phyloP scores from a whole-genome alignment of 805 yeast genomes.

The Zygoascus ofunaensis region DNA sequence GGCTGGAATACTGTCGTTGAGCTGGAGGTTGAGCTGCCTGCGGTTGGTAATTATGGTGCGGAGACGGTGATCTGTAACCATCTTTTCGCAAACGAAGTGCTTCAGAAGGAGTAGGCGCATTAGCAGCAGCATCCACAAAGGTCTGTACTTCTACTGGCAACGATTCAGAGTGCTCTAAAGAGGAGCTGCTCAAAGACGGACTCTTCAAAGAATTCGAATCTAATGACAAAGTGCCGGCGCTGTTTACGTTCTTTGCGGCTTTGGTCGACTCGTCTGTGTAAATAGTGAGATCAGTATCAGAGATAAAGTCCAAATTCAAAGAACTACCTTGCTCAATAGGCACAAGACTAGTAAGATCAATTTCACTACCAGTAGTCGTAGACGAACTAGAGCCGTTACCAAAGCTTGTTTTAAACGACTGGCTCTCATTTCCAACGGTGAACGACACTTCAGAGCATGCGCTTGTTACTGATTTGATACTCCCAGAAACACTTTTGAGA shows the following conservation, averaged over 20 bases:
- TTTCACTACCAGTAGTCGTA: background rate
- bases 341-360: constrained; percentile 4
- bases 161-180: no score
- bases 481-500: constrained; percentile 3
- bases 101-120: no score
- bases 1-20: constrained; percentile 14
- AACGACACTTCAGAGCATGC: constrained; percentile 2
- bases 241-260: no score
- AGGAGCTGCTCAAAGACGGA: no score
- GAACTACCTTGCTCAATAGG: constrained; percentile 2
- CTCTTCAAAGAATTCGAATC: no score
- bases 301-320: constrained; percentile 10
- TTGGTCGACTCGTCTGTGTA: no score
- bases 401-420: background rate
- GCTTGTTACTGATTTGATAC: background rate
- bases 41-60: background rate
- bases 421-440: background rate
- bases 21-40: constrained; percentile 5
- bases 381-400: constrained; percentile 1
- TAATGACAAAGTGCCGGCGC: no score
- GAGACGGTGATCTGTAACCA: no score
- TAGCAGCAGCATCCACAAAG: no score
- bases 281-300: background rate
- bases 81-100: no score
- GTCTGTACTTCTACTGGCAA: no score